Base-by-base conservation (phyloP, 208 protist genomes). In the Wallacemonas rigidus region DNA sequence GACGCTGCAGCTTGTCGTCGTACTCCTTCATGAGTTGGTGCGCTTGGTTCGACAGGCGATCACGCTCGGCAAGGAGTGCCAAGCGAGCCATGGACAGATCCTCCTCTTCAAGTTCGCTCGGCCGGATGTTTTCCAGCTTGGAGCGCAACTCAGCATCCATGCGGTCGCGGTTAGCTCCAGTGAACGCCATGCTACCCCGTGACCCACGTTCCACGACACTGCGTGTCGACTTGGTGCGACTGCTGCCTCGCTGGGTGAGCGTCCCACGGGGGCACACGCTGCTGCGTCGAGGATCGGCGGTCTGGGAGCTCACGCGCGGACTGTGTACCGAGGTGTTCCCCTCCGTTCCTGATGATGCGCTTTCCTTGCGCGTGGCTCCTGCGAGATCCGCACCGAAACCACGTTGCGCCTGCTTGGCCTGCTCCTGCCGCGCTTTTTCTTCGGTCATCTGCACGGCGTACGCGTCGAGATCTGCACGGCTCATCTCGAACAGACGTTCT, bases 301-400 rank as follows among this genome's bases (percentile, higher is more conserved):
- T 65, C 41, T 50, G 36, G 14, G 60, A 50, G 60, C 60, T 65
- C n/a, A 26, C 8, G 7, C 64, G 64, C 17, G 64, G 64, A 12
- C 51, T 55, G 9, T 26, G 43, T 3, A 36, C 64, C 17, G 26
- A 47, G 8, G 50, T 57, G 12, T 69, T 69, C 48, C 43, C 15
- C 43, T 75, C 62, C 48, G 71, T 5, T 62, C 51, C 17, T 1
- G 44, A 47, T 36, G 69, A 50, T 36, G 12, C 54, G 54, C 56
- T 76, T 7, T 51, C 61, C 45, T 65, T 72, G 7, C 70, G 44
- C 72, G 48, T 68, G 73, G 75, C 82, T 3, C 72, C 81, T 15
- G 89, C 92, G 36, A 97, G 79, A 63, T 95, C 90, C 3, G 91
- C 93, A 54, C 91, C 93, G 74, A 98, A 97, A 11, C 93, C 92